Percentiles rank a stretch among this genome's conserved stretches.
Conservation (phyloP, 441 rosid genomes). For the Melianthus villosus region DNA sequence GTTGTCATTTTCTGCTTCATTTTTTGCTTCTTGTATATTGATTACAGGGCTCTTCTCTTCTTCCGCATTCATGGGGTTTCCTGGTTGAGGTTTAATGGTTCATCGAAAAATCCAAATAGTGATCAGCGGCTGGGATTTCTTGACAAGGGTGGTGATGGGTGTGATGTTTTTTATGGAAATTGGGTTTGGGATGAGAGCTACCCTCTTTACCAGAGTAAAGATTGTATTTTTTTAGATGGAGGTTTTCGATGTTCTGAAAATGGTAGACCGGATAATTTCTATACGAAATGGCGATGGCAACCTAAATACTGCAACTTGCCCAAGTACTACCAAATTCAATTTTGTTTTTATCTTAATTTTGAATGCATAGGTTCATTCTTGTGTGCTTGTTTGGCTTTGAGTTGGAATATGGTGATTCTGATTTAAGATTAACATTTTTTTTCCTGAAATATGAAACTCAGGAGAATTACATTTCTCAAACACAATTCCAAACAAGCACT, state of each 20-base stretch:
- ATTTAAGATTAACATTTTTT: no score
- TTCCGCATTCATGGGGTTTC: slow-evolving; percentile 19
- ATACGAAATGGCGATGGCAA: slow-evolving; percentile 95
- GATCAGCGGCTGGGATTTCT: slow-evolving; percentile 34
- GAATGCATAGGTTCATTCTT: neutral
- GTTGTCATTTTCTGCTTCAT: slow-evolving; percentile 40
- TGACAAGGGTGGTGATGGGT: slow-evolving; percentile 30
- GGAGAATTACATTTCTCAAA: no score
- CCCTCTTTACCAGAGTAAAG: slow-evolving; percentile 71
- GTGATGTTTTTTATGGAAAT: slow-evolving; percentile 72
- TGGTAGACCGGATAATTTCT: slow-evolving; percentile 79
- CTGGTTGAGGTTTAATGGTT: slow-evolving; percentile 37
- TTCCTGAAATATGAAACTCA: no score
- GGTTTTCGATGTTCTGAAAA: slow-evolving; percentile 76
- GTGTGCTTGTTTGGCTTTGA: slow-evolving; percentile 6
- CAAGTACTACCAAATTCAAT: slow-evolving; percentile 22
- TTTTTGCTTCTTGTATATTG: slow-evolving; percentile 56
- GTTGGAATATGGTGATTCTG: no score
- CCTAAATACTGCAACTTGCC: slow-evolving; percentile 73
- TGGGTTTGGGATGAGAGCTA: slow-evolving; percentile 96
- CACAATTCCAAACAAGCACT: no score
- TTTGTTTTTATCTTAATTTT: neutral
- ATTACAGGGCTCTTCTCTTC: slow-evolving; percentile 25
- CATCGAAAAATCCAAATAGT: slow-evolving; percentile 10
- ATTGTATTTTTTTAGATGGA: slow-evolving; percentile 55